phyloP scores from a whole-genome alignment of 768 basidiomycete genomes.

The Atractiella rhizophila region DNA sequence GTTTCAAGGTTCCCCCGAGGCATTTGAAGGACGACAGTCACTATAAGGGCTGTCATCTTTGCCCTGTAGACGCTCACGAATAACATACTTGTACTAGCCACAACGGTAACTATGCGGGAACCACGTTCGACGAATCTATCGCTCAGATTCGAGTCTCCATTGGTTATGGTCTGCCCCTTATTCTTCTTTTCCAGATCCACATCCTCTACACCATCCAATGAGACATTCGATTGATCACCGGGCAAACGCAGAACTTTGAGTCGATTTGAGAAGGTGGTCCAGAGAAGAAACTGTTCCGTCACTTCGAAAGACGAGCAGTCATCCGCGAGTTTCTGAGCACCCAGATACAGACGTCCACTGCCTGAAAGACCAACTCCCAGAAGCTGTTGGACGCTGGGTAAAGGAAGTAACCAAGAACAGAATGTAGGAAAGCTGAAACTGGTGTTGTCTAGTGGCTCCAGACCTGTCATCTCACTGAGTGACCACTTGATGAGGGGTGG shows the following conservation, averaged over 20 bases:
- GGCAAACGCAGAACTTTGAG: slow-evolving; percentile 45
- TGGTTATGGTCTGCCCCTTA: slow-evolving; percentile 14
- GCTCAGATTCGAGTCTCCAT: slow-evolving; percentile 31
- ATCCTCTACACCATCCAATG: slow-evolving; percentile 10
- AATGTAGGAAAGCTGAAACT: slow-evolving; percentile 31
- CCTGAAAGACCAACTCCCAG: slow-evolving; percentile 40
- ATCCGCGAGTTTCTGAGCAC: slow-evolving; percentile 21
- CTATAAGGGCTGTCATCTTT: too few relatives aligned
- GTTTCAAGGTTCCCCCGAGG: slow-evolving; percentile 91
- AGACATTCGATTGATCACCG: slow-evolving; percentile 1
- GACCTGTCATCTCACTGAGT: too few relatives aligned
- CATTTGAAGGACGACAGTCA: slow-evolving; percentile 88
- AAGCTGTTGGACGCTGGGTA: slow-evolving; percentile 5
- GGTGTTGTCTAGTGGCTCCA: background rate
- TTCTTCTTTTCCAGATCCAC: slow-evolving; percentile 16
- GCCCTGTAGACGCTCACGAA: too few relatives aligned
- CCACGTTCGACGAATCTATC: slow-evolving; percentile 67
- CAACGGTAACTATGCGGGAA: slow-evolving; percentile 59
- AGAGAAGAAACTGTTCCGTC: slow-evolving; percentile 52
- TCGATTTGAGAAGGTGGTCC: slow-evolving; percentile 58
- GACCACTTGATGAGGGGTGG: too few relatives aligned
- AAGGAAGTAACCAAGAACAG: slow-evolving; percentile 27
- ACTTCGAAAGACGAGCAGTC: slow-evolving; percentile 38
- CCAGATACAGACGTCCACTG: slow-evolving; percentile 39
- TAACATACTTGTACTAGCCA: slow-evolving; percentile 62